phyloP scores from a whole-genome alignment of 2,329 filamentous ascomycete species.

The Diaporthe aspalathi region DNA sequence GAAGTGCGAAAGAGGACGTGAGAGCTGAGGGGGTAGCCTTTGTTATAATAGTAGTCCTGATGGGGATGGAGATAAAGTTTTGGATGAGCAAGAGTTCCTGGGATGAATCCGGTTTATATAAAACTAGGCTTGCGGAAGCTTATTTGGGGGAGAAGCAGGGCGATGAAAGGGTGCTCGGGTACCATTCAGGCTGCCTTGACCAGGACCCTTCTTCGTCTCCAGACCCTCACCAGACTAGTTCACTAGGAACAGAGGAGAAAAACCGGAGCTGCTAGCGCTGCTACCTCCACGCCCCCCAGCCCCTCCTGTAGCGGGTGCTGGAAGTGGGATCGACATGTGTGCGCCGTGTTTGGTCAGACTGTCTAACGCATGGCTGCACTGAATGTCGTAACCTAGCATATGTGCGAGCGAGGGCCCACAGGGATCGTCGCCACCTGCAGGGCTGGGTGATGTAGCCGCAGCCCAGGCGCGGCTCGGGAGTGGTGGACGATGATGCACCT shows the following conservation, averaged over 20 bases:
- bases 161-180: conserved; percentile 1
- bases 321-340: conserved; percentile 42
- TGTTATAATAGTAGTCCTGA: conserved; percentile 5
- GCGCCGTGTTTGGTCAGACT: conserved; percentile 37
- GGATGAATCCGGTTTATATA: conserved; percentile 35
- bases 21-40: not conserved
- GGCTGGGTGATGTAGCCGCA: conserved; percentile 38
- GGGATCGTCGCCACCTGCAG: conserved; percentile 39
- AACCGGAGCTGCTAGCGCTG: conserved; percentile 33
- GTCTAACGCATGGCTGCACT: conserved; percentile 39
- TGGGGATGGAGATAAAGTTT: not conserved
- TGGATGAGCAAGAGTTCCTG: not conserved
- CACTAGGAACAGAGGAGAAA: conserved; percentile 17
- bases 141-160: conserved; percentile 29
- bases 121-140: conserved; percentile 29
- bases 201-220: conserved; percentile 31
- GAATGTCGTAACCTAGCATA: conserved; percentile 41
- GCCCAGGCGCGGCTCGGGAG: conserved; percentile 25
- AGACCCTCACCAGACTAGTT: conserved; percentile 23
- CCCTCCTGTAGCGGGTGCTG: conserved; percentile 36
- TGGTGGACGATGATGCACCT: conserved; percentile 34
- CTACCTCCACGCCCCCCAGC: conserved; percentile 39
- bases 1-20: no score
- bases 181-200: conserved; percentile 20
- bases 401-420: conserved; percentile 32